Evolutionary conservation across 179 eudicot species (phyloP).

Genomic region (Pouteria campechiana): DNA sequence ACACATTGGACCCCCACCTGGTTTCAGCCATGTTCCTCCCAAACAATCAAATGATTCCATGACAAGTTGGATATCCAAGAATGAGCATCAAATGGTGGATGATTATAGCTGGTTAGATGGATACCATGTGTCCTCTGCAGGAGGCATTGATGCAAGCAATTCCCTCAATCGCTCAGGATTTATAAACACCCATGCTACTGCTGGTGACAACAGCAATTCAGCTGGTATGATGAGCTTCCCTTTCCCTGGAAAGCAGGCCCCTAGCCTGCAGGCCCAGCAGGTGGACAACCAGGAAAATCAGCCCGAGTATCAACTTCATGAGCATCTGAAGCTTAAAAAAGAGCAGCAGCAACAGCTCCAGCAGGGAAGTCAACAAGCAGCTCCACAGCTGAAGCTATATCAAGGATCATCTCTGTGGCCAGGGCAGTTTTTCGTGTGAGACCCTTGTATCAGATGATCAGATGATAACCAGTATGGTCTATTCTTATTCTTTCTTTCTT

Average conservation of each 20-base stretch:
- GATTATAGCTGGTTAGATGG: conserved; percentile 98
- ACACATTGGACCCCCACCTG: conserved; percentile 88
- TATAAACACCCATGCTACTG: conserved; percentile 17
- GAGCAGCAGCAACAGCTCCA: conserved; percentile 39
- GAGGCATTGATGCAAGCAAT: conserved; percentile 27
- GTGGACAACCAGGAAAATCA: conserved; percentile 31
- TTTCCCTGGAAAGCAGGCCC: conserved; percentile 85
- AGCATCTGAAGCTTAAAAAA: conserved; percentile 25
- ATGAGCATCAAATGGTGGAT: conserved; percentile 43
- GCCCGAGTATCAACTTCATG: conserved; percentile 51
- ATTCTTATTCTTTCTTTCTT: no score
- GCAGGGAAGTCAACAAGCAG: conserved; percentile 45
- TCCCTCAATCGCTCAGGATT: conserved; percentile 27
- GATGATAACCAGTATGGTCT: no score
- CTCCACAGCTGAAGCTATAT: no score
- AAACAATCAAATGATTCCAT: conserved; percentile 29
- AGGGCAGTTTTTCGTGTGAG: no score
- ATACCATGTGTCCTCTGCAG: conserved; percentile 34
- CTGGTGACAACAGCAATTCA: conserved; percentile 32
- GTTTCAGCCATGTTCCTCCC: conserved; percentile 50
- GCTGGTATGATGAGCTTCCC: conserved; percentile 57
- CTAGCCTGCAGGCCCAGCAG: conserved; percentile 33
- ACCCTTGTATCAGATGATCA: no score
- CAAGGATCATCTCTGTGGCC: no score
- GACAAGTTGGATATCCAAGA: conserved; percentile 16